A percentile compares a stretch with the other conserved stretches of the same genome.
Evolutionary conservation across 257 asterid genomes (phyloP).

Genomic region (Solanum lycopersicoides): DNA sequence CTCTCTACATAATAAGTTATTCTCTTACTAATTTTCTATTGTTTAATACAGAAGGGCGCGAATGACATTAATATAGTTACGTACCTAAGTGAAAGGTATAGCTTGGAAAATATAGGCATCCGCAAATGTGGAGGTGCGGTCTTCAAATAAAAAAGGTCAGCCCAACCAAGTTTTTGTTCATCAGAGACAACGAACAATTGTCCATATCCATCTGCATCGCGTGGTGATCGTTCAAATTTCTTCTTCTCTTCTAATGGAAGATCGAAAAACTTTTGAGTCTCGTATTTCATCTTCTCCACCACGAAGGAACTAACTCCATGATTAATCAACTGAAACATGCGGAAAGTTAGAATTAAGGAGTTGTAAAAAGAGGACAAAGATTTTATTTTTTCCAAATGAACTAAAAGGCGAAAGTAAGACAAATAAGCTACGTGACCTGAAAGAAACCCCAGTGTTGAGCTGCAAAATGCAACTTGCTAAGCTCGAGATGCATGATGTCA

Average conservation of each 20-base stretch:
- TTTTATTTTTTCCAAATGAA: too few species aligned
- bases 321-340: not conserved
- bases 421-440: too few species aligned
- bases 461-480: slow-evolving; percentile 31
- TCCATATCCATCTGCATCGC: not conserved
- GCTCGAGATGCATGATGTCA: slow-evolving; percentile 21
- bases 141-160: not conserved
- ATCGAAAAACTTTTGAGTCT: not conserved
- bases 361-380: too few species aligned
- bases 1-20: not conserved
- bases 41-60: not conserved
- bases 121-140: not conserved
- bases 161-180: not conserved
- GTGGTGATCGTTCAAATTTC: not conserved
- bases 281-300: not conserved
- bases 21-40: not conserved
- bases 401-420: too few species aligned
- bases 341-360: too few species aligned
- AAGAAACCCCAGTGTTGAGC: not conserved
- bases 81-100: not conserved
- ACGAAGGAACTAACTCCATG: not conserved
- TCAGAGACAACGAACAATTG: not conserved
- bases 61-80: not conserved
- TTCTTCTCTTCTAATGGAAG: not conserved
- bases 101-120: not conserved